Evolutionary conservation across 768 basidiomycete genomes (phyloP), one percentile per base, ranked within the genome.

Genomic region (Tricholoma sp.): DNA sequence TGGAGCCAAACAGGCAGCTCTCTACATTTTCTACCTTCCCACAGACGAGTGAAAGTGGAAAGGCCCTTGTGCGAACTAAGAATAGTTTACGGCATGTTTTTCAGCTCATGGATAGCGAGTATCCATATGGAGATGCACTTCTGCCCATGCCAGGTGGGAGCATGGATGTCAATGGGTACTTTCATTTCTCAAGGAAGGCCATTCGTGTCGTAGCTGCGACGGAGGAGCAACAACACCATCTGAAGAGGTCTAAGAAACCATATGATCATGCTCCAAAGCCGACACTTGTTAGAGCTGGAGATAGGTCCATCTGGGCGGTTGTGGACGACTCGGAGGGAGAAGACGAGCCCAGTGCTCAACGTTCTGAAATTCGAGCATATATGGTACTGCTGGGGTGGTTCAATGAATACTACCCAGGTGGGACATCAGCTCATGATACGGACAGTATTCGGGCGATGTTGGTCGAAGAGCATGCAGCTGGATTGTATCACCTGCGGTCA

Each of bases 21-120:
- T 53, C 52, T n/a, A 41, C 28, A 29, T 53, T 53, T 28, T 24
- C 52, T n/a, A 36, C 34, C n/a, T 53, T 53, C 37, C 52, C 52
- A 8, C 36, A 53, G 37, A 53, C 52, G 13, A 20, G 36, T 15
- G 36, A 17, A 13, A 37, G 37, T 28, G 36, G 52, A 20, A 39
- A 48, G 31, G 47, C 47, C 7, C 47, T 48, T 24, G 47, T 48
- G 18, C 20, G 8, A 48, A 10, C 31, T 15, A 15, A 15, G 47
- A 11, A 24, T 18, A 20, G 47, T 6, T 48, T 48, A 31, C 47
- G 47, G 6, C 47, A 48, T 7, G 47, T 48, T 31, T 52, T 34
- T 9, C 31, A 52, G 36, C 18, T 52, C 20, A 39, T 52, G 51
- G 51, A 52, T 24, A 52, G 36, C 37, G 51, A 52, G 13, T 52